These are phyloP conservation scores for Colletotrichum abscissum DNA, from an alignment of 2,329 filamentous ascomycete genomes.

Conservation along the genomic window DNA sequence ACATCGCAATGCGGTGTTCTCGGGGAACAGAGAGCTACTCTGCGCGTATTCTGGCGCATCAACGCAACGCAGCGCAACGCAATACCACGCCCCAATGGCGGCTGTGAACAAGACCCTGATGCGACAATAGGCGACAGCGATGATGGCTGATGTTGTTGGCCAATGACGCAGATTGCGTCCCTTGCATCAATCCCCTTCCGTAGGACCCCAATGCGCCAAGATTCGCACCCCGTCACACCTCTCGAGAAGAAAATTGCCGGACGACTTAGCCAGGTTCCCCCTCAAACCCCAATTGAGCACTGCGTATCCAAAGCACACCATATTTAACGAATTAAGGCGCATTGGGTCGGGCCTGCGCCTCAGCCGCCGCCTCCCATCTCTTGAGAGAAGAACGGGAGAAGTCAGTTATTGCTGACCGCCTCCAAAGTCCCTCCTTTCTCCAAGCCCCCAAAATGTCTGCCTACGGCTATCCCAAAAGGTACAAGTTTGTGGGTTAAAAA, in stretches of 20 bases:
- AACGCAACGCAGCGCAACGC: neutral
- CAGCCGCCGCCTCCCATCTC: conserved; percentile 1
- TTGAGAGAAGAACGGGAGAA: neutral
- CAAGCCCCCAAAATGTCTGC: neutral
- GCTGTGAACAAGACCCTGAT: neutral
- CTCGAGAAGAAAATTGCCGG: conserved; percentile 5
- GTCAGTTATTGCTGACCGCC: neutral
- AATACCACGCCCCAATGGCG: neutral
- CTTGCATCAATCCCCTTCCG: conserved; percentile 29
- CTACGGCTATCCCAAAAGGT: neutral
- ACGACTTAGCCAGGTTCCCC: conserved; percentile 5
- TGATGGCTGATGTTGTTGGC: conserved; percentile 9
- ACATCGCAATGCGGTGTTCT: neutral
- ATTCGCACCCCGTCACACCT: conserved; percentile 6
- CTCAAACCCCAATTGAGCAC: neutral
- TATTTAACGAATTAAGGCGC: neutral
- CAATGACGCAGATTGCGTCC: conserved; percentile 24
- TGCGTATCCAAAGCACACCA: neutral
- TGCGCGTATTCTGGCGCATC: neutral
- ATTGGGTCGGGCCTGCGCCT: conserved; percentile 2
- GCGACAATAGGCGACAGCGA: neutral
- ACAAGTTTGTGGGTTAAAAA: conserved; percentile 3
- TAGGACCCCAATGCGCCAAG: conserved; percentile 28
- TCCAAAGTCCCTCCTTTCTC: neutral
- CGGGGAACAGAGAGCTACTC: neutral